phyloP scores from a whole-genome alignment of 2,329 filamentous ascomycete species.

The Triangularia setosa region DNA sequence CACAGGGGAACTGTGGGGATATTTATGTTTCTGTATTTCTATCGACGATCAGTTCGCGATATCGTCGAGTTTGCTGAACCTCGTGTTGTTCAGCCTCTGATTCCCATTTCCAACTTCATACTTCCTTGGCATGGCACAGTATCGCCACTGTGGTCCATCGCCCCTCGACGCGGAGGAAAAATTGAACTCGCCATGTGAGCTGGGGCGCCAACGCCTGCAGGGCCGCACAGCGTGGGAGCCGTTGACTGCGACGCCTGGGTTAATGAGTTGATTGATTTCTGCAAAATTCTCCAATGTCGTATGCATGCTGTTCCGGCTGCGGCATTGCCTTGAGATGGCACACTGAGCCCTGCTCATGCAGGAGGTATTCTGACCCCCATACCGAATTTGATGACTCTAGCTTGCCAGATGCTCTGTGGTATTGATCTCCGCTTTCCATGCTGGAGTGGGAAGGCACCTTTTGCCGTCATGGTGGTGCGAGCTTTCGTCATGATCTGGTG shows the following conservation, averaged over 20 bases:
- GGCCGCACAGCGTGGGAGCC: background rate
- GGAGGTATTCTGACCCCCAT: conserved; percentile 11
- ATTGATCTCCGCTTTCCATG: conserved; percentile 4
- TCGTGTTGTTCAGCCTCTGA: background rate
- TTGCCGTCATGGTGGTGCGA: conserved; percentile 26
- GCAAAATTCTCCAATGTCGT: conserved; percentile 2
- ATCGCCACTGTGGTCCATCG: conserved; percentile 17
- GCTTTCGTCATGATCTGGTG: conserved; percentile 18
- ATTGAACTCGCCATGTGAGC: conserved; percentile 26
- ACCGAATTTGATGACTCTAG: background rate
- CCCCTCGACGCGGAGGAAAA: conserved; percentile 18
- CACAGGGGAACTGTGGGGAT: background rate
- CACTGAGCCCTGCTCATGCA: conserved; percentile 15
- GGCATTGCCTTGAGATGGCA: background rate
- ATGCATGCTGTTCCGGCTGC: conserved; percentile 16
- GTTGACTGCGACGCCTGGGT: conserved; percentile 9
- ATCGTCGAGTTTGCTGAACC: background rate
- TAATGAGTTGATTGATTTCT: background rate
- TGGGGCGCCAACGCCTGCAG: conserved; percentile 10
- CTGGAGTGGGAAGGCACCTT: conserved; percentile 17
- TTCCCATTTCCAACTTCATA: background rate
- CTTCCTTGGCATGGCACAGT: background rate
- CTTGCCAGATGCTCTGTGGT: background rate
- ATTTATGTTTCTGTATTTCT: background rate
- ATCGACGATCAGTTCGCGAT: background rate